A percentile compares a stretch with the other conserved stretches of the same genome.
Conservation (phyloP, 2,329 filamentous ascomycete species). For the Calonectria henricotiae region DNA sequence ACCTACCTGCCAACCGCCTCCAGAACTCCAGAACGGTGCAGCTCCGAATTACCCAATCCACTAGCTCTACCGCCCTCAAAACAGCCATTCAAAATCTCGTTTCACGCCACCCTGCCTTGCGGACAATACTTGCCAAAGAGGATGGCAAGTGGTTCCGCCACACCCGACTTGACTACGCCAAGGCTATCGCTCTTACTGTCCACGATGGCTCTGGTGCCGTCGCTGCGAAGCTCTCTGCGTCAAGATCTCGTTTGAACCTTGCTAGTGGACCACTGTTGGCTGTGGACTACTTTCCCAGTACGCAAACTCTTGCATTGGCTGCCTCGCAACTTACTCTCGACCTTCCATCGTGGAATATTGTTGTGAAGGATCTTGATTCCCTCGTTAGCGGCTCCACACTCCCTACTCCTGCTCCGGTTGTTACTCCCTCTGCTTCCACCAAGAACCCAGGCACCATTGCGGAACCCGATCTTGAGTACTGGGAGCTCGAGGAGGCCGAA, state of each 20-base stretch:
- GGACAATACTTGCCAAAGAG: constrained; percentile 1
- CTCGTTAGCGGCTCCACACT: neutral
- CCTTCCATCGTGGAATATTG: constrained; percentile 8
- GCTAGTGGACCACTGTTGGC: neutral
- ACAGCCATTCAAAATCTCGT: constrained; percentile 1
- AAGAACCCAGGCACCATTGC: neutral
- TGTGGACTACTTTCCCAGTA: neutral
- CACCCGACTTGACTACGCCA: constrained; percentile 9
- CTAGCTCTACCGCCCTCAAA: neutral
- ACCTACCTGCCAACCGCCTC: neutral
- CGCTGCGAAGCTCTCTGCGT: constrained; percentile 6
- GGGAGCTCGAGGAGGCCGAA: constrained; percentile 8
- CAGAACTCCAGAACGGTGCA: neutral
- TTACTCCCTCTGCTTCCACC: neutral
- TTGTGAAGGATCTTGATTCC: constrained; percentile 6
- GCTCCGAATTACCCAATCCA: neutral
- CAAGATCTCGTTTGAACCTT: neutral
- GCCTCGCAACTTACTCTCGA: neutral
- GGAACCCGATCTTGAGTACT: constrained; percentile 10
- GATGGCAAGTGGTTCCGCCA: constrained; percentile 11
- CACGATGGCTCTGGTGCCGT: constrained; percentile 1
- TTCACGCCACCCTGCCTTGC: neutral
- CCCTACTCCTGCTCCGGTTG: neutral
- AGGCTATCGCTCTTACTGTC: neutral
- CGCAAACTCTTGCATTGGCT: neutral